Evolutionary conservation across 2,329 filamentous ascomycete species (phyloP), one percentile per base, ranked within the genome.

Genomic region (Beauveria scarabaeidicola): DNA sequence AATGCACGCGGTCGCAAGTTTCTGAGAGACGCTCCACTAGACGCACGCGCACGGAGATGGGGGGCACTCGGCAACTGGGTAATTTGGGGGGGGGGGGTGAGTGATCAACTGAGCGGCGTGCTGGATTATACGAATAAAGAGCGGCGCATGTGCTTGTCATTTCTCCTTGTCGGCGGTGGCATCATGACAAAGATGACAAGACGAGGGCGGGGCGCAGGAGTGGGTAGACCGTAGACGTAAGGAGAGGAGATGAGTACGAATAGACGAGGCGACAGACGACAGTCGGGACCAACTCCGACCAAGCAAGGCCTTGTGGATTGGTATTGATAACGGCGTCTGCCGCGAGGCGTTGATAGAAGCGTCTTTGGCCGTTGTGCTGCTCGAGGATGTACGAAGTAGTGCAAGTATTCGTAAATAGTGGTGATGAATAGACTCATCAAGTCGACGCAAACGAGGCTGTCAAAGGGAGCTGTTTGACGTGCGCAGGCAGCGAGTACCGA

Each of bases 1-100:
- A 56, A 48, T 56, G 53, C 11, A 48, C 53, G 53, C 32, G 54
- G 23, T 27, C 44, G 43, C 46, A 8, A 38, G 23, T 15, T 38
- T 25, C 25, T 40, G 38, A 21, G 27, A 48, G 53, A 47, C 53
- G 43, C 44, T 57, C 54, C 44, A 57, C 54, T 57, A 57, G 54
- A 57, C 46, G 54, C 54, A 58, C 46, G 21, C 54, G 54, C 54
- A 58, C 54, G 53, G 53, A 21, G 43, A 36, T 29, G 17, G 43
- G 53, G 46, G 46, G 32, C 54, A 23, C 9, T 38, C 23, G 27
- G 52, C 6, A 43, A 15, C 13, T 44, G 29, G 43, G 13, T 56
- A 43, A 43, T 15, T 27, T n/a, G 27, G 44, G 43, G 36, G 41
- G 41, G n/a, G 53, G 38, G 43, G 19, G 29, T 38, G 46, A 43